Percentiles rank a stretch among this genome's conserved stretches.
Conservation (phyloP, 305 asterid genomes). For the Striga hermonthica region DNA sequence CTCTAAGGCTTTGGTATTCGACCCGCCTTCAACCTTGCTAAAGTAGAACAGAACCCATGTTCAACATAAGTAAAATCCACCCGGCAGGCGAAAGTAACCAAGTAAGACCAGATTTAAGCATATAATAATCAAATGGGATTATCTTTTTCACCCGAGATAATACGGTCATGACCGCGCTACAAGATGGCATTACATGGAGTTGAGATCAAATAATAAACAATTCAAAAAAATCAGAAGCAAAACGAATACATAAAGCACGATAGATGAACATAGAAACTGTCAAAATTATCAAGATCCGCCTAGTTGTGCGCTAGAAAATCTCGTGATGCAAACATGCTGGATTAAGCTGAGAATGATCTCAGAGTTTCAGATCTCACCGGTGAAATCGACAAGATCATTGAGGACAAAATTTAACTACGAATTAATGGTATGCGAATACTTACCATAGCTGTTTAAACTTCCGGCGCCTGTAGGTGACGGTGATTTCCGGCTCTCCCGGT, state of each 20-base stretch:
- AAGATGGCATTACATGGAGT: not conserved
- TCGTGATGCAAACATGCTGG: no score
- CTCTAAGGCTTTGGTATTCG: conserved; percentile 28
- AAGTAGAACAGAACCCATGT: conserved; percentile 6
- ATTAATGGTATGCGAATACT: not conserved
- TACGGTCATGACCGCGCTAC: no score
- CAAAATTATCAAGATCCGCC: no score
- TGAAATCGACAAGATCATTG: not conserved
- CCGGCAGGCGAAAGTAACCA: not conserved
- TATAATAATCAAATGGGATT: not conserved
- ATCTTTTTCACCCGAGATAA: no score
- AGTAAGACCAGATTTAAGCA: not conserved
- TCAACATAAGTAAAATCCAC: not conserved
- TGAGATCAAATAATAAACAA: not conserved
- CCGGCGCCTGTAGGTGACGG: conserved; percentile 42
- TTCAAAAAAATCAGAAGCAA: not conserved
- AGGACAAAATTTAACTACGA: not conserved
- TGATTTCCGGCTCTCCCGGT: conserved; percentile 38
- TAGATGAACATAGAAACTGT: not conserved
- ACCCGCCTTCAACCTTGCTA: conserved; percentile 33
- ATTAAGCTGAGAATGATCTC: no score
- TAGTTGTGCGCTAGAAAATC: no score
- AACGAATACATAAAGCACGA: no score
- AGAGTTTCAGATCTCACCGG: no score
- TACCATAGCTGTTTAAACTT: conserved; percentile 33